Evolutionary conservation across 2,329 filamentous ascomycete species (phyloP).

Genomic region (Penicillium freii): DNA sequence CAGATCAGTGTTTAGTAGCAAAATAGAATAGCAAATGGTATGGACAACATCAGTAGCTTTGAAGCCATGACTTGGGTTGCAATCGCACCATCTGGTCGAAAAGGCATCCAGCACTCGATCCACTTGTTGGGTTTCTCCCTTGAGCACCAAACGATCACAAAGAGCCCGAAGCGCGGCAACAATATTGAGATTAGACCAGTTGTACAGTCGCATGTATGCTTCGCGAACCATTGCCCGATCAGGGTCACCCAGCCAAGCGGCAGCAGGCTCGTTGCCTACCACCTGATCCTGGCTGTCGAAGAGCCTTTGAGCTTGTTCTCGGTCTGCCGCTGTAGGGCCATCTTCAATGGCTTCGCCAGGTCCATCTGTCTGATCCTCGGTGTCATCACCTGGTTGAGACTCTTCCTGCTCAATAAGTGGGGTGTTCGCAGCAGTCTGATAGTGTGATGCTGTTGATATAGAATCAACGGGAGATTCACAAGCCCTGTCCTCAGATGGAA

Average conservation of each 20-base stretch:
- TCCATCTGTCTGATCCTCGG: constrained; percentile 19
- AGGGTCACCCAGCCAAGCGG: constrained; percentile 75
- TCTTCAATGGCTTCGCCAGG: constrained; percentile 22
- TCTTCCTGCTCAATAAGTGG: constrained; percentile 37
- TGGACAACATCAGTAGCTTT: constrained; percentile 89
- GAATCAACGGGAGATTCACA: constrained; percentile 35
- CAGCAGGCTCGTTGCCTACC: constrained; percentile 74
- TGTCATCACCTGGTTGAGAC: constrained; percentile 17
- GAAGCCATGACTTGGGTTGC: constrained; percentile 91
- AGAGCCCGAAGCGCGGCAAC: constrained; percentile 74
- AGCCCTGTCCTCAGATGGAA: constrained; percentile 24
- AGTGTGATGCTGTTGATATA: constrained; percentile 43
- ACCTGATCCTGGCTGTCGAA: constrained; percentile 79
- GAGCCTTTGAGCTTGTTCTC: constrained; percentile 74
- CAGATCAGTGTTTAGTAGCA: constrained; percentile 92
- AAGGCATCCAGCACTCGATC: constrained; percentile 91
- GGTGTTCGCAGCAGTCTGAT: constrained; percentile 46
- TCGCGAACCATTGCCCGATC: constrained; percentile 56
- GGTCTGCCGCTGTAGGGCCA: constrained; percentile 61
- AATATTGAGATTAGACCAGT: constrained; percentile 79
- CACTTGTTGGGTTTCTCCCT: constrained; percentile 93
- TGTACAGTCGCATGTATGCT: constrained; percentile 91
- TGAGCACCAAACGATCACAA: constrained; percentile 76
- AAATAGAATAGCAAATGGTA: constrained; percentile 93
- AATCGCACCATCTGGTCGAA: constrained; percentile 85